Conservation (phyloP, 129 eudicot species). For the Flaveria brownii region DNA sequence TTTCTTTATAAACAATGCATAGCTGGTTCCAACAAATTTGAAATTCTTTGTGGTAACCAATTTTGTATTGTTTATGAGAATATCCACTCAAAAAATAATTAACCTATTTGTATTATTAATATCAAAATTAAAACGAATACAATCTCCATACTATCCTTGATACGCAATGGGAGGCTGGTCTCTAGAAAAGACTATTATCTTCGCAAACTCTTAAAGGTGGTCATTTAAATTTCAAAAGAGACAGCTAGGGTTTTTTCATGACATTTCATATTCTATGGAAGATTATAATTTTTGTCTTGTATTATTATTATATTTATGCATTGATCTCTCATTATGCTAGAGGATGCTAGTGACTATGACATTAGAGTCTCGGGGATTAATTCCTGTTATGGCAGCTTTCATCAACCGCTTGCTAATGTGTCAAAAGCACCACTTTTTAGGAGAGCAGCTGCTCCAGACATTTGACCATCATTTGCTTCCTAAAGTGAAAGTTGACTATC, state of each 20-base stretch:
- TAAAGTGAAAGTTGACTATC: constrained; percentile 61
- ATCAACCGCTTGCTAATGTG: constrained; percentile 74
- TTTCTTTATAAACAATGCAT: constrained; percentile 12
- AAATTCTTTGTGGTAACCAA: background rate
- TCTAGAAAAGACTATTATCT: background rate
- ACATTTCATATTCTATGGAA: constrained; percentile 10
- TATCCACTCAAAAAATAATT: background rate
- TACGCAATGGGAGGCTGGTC: background rate
- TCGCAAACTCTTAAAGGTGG: background rate
- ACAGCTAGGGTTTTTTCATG: constrained; percentile 11
- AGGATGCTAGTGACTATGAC: constrained; percentile 66
- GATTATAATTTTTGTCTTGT: background rate
- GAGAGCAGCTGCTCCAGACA: constrained; percentile 73
- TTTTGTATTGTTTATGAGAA: background rate
- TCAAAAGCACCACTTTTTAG: constrained; percentile 69
- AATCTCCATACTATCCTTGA: background rate
- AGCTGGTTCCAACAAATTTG: background rate
- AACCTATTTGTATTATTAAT: background rate
- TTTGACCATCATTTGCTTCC: constrained; percentile 72
- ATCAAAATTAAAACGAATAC: background rate
- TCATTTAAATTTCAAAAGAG: constrained; percentile 10
- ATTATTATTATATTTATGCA: background rate
- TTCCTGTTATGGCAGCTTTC: constrained; percentile 68
- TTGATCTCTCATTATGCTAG: constrained; percentile 47
- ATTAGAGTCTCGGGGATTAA: constrained; percentile 62